Percentiles rank a stretch among this genome's conserved stretches.
Conservation (phyloP, 129 eudicot genomes). For the Arctium minus region DNA sequence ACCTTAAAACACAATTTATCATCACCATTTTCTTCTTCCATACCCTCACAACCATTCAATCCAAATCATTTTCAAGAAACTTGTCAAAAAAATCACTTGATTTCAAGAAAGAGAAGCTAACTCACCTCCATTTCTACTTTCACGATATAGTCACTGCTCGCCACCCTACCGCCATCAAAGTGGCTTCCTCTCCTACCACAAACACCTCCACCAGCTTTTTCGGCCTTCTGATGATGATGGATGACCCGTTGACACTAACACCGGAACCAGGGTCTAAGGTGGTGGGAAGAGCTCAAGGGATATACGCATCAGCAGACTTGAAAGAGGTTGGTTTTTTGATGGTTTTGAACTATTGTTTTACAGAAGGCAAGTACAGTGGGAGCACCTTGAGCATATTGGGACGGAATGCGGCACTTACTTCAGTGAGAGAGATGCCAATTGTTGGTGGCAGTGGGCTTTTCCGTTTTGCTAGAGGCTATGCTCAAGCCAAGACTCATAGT, state of each 20-base stretch:
- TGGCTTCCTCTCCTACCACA: constrained; percentile 17
- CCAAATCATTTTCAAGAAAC: constrained; percentile 11
- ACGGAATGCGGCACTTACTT: constrained; percentile 16
- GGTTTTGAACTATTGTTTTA: constrained; percentile 22
- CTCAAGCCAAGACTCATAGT: constrained; percentile 35
- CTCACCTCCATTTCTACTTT: constrained; percentile 23
- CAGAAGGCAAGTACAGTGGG: constrained; percentile 31
- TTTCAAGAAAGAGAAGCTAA: constrained; percentile 16
- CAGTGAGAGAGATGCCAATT: constrained; percentile 36
- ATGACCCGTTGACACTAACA: constrained; percentile 29
- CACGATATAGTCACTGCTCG: constrained; percentile 23
- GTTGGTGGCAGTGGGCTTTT: constrained; percentile 45
- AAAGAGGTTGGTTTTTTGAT: constrained; percentile 17
- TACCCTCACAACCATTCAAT: neutral
- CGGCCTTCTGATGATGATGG: constrained; percentile 27
- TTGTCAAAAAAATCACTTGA: constrained; percentile 14
- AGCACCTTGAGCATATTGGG: constrained; percentile 35
- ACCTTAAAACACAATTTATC: neutral
- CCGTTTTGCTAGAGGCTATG: constrained; percentile 42
- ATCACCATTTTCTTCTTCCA: neutral
- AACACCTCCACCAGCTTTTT: constrained; percentile 14
- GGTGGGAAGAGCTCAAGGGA: constrained; percentile 38
- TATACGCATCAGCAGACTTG: constrained; percentile 25
- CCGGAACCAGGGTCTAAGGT: constrained; percentile 23
- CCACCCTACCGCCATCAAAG: constrained; percentile 19